Percentiles rank a stretch among this genome's conserved stretches.
phyloP scores from a whole-genome alignment of 257 asterid genomes.

The Avicennia marina region DNA sequence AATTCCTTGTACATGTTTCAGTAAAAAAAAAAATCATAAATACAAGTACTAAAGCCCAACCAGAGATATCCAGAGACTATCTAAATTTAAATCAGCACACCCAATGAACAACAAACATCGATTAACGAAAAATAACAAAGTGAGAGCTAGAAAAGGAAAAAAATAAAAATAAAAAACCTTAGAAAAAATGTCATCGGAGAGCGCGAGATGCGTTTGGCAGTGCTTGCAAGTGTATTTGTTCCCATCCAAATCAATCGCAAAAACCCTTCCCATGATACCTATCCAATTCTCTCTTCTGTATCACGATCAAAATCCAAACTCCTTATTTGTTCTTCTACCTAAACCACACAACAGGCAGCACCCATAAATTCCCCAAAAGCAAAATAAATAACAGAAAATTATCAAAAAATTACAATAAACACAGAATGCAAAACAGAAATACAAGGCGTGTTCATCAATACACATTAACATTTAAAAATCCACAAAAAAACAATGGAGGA shows the following conservation, averaged over 20 bases:
- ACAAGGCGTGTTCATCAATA: too few relatives aligned
- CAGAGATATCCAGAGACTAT: not conserved
- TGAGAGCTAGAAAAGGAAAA: not conserved
- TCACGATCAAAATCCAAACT: conserved; percentile 7
- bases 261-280: conserved; percentile 62
- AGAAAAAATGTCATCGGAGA: conserved; percentile 49
- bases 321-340: too few relatives aligned
- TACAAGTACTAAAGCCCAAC: too few relatives aligned
- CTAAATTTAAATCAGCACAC: conserved; percentile 4
- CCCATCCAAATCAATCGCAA: conserved; percentile 56
- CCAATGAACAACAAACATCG: not conserved
- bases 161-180: conserved; percentile 37
- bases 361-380: too few relatives aligned
- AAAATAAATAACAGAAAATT: too few relatives aligned
- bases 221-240: conserved; percentile 60
- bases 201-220: conserved; percentile 69
- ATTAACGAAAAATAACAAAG: not conserved
- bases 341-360: too few relatives aligned
- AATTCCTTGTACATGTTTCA: too few relatives aligned
- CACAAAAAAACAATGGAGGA: too few relatives aligned
- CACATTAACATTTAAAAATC: too few relatives aligned
- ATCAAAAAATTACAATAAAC: too few relatives aligned
- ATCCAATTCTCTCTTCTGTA: conserved; percentile 5
- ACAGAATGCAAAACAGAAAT: too few relatives aligned
- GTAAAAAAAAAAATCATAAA: too few relatives aligned